Conservation (phyloP, 176 grass and related monocot genomes). For the Leersia perrieri region DNA sequence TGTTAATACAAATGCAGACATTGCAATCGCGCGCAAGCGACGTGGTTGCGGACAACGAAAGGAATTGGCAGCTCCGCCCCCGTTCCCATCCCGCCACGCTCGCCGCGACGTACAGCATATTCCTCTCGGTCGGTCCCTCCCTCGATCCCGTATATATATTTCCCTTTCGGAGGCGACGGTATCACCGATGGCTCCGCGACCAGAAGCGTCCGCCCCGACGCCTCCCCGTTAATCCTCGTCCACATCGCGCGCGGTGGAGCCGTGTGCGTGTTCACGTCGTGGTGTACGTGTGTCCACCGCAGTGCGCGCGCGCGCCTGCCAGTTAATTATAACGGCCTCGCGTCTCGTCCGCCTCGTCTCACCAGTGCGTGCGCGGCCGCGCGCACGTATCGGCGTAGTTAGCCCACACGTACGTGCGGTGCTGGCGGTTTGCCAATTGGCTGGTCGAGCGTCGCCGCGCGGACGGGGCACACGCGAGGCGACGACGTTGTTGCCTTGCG, state of each 20-base stretch:
- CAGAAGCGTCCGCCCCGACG: slow-evolving; percentile 3
- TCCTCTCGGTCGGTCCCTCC: background rate
- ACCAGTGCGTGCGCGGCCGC: background rate
- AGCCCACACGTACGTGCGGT: background rate
- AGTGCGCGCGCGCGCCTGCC: background rate
- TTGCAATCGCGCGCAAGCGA: background rate
- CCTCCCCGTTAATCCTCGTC: background rate
- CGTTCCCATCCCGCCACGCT: background rate
- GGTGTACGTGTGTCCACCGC: no score
- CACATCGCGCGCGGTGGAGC: background rate
- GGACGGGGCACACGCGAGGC: background rate
- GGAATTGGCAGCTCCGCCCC: slow-evolving; percentile 36
- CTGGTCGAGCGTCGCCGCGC: background rate
- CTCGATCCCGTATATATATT: no score
- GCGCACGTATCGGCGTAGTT: background rate
- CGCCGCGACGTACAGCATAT: background rate
- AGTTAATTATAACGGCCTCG: background rate
- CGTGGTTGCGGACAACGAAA: background rate
- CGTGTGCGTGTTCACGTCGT: background rate
- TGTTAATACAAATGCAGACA: background rate
- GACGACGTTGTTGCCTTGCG: no score
- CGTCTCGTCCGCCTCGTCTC: background rate
- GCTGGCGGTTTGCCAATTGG: background rate
- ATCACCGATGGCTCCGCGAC: background rate
- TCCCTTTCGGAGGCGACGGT: background rate